A percentile compares a stretch with the other conserved stretches of the same genome.
These are phyloP conservation scores for Ophiostoma novo-ulmi DNA, from an alignment of 2,329 filamentous ascomycete species.

Conservation along the genomic window DNA sequence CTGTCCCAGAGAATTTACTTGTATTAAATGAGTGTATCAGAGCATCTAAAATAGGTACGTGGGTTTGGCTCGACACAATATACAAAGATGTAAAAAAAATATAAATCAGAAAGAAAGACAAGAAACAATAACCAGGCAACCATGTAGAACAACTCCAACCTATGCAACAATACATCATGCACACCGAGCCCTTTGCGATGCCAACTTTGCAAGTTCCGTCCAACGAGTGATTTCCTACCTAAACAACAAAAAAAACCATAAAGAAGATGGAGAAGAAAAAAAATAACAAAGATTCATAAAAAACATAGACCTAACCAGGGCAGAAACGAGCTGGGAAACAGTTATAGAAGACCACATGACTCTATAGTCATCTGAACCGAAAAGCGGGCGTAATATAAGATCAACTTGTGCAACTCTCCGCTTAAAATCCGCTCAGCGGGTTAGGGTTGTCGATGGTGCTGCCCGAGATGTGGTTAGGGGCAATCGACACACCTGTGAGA, in stretches of 20 bases:
- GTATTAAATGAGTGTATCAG: not conserved
- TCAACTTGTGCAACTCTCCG: not conserved
- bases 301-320: not conserved
- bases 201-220: not conserved
- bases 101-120: not conserved
- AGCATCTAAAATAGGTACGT: not conserved
- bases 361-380: not conserved
- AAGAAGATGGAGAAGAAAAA: too few relatives aligned
- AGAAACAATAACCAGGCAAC: not conserved
- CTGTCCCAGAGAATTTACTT: not conserved
- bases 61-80: not conserved
- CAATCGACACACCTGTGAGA: conserved; percentile 32
- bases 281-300: not conserved
- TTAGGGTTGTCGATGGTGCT: conserved; percentile 40
- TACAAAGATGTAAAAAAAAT: not conserved
- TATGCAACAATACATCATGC: not conserved
- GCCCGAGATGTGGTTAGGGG: conserved; percentile 36
- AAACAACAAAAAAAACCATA: not conserved
- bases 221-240: not conserved
- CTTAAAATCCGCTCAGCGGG: conserved; percentile 38
- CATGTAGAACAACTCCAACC: not conserved
- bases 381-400: not conserved
- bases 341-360: not conserved
- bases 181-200: not conserved
- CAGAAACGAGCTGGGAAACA: not conserved